Base-by-base conservation (phyloP, 306 rosid genomes). In the Inga leiocalycina region DNA sequence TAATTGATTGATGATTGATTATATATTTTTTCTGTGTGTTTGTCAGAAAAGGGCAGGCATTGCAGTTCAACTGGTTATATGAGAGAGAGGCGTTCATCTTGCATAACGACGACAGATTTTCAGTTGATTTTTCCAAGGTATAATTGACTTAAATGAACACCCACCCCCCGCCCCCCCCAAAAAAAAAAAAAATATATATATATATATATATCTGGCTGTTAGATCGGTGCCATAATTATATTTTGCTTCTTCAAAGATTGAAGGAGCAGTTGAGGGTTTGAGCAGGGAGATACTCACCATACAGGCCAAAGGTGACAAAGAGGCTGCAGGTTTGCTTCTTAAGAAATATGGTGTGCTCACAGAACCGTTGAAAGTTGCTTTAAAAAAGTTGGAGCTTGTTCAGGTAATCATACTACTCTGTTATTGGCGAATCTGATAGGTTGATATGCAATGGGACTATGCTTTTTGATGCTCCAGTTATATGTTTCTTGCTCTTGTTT, bases 291-390 rank as follows among this genome's bases (percentile, higher is more conserved):
- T 96, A 70, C 97, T 96, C 71, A 93, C 97, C 74, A 89, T 91
- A 77, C 99, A 96, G 87, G 99, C 98, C 73, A 88, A 88, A 85
- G 98, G 99, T 65, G 94, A 96, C 89, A 96, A 96, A 86, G 88
- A 83, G 84, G 92, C 97, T 37, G 99, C 98, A 66, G 85, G 88
- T 54, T 70, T 88, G 75, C 93, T 96, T 82, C 97, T 96, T 79
- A 87, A 89, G 79, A 93, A 90, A 85, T 85, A 90, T 79, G 10
- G 88, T 64, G 81, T 70, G 70, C 69, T 93, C 85, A 85, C 98
- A 0, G 83, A 90, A 73, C 98, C 98, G 76, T 77, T 93, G 72
- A 80, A 87, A 82, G 74, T 81, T 37, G 94, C 97, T 59, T 77
- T 96, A 86, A 85, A 82, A 30, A 92, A 81, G 80, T 92, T 96